Conservation (phyloP, 768 basidiomycete genomes). For the Boletus huronensis region DNA sequence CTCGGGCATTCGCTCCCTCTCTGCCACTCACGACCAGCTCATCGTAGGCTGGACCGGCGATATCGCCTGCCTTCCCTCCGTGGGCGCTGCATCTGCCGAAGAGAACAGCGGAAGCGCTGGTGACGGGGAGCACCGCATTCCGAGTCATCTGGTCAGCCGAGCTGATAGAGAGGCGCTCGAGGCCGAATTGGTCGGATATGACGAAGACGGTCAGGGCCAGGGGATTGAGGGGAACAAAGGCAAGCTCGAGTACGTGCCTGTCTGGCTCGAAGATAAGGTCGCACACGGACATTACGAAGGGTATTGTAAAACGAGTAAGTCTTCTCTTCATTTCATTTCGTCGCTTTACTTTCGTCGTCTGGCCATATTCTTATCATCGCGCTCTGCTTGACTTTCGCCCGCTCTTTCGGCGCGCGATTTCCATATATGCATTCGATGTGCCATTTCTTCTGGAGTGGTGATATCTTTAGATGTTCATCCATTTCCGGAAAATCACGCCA, state of each 20-base stretch:
- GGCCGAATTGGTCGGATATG: constrained; percentile 57
- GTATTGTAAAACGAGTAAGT: constrained; percentile 95
- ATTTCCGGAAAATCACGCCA: constrained; percentile 1
- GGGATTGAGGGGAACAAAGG: constrained; percentile 44
- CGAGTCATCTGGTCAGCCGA: constrained; percentile 48
- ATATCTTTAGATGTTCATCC: background rate
- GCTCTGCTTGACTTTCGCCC: background rate
- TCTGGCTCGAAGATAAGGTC: constrained; percentile 87
- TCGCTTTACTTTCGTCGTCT: background rate
- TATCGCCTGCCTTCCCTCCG: constrained; percentile 49
- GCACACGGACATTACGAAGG: constrained; percentile 96
- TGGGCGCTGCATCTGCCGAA: constrained; percentile 28
- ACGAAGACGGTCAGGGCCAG: constrained; percentile 38
- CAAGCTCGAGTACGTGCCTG: constrained; percentile 76
- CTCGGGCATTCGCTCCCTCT: constrained; percentile 83
- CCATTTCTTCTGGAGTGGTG: constrained; percentile 3
- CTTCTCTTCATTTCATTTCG: background rate
- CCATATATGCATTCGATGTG: constrained; percentile 10
- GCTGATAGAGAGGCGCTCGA: constrained; percentile 68
- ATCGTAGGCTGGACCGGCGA: constrained; percentile 96
- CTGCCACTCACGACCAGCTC: constrained; percentile 82
- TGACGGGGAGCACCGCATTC: constrained; percentile 37
- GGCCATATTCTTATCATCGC: constrained; percentile 10
- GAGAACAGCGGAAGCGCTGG: constrained; percentile 8
- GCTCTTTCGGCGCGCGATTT: constrained; percentile 1